These are phyloP conservation scores for Fomitopsis betulina DNA, from an alignment of 1,284 basidiomycete species.

Conservation along the genomic window DNA sequence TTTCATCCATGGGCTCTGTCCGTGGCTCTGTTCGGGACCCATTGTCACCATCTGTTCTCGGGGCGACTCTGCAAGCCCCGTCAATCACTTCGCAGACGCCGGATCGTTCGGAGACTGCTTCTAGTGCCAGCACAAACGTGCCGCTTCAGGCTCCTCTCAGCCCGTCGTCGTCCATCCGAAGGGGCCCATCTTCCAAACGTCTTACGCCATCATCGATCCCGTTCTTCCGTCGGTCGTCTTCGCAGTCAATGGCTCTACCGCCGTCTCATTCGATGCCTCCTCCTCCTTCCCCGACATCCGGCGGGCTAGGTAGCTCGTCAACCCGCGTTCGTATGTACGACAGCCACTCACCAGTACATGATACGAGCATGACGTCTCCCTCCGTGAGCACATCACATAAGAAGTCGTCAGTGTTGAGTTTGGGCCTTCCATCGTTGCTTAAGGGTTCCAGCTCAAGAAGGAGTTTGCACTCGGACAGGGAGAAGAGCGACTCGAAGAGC, in stretches of 20 bases:
- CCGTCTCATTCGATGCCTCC: conserved; percentile 21
- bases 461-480: conserved; percentile 64
- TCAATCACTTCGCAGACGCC: conserved; percentile 39
- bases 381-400: conserved; percentile 58
- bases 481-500: conserved; percentile 51
- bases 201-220: conserved; percentile 94
- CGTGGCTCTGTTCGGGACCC: conserved; percentile 41
- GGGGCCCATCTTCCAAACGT: conserved; percentile 71
- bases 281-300: conserved; percentile 50
- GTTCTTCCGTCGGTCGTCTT: conserved; percentile 91
- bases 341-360: conserved; percentile 50
- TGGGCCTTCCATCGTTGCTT: conserved; percentile 77
- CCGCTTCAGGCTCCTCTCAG: conserved; percentile 58
- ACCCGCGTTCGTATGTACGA: conserved; percentile 29
- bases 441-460: conserved; percentile 80
- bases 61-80: conserved; percentile 22
- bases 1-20: conserved; percentile 69
- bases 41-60: conserved; percentile 27
- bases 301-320: conserved; percentile 36
- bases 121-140: conserved; percentile 64
- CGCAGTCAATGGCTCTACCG: conserved; percentile 71
- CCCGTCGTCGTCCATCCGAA: conserved; percentile 60
- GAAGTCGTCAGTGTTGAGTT: conserved; percentile 71
- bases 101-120: conserved; percentile 68
- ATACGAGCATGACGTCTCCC: conserved; percentile 42